Conservation (phyloP, 768 basidiomycete species). For the Amyloporia xantha region DNA sequence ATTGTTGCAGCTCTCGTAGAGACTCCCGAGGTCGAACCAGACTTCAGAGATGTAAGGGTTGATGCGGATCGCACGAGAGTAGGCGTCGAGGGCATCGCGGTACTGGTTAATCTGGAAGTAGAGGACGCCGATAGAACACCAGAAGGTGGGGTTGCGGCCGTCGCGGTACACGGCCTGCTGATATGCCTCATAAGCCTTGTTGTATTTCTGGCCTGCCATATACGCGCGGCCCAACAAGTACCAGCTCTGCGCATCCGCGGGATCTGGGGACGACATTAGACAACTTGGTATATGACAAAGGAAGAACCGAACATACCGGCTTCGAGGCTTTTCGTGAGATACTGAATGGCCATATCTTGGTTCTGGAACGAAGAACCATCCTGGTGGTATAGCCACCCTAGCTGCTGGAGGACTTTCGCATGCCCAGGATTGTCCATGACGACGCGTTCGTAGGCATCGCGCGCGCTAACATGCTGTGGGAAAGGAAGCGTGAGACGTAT, state of each 20-base stretch:
- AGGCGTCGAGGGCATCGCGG: slow-evolving; percentile 97
- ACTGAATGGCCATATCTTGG: slow-evolving; percentile 89
- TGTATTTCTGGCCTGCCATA: slow-evolving; percentile 98
- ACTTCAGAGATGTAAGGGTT: slow-evolving; percentile 95
- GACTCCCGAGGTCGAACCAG: slow-evolving; percentile 94
- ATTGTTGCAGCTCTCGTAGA: slow-evolving; percentile 98
- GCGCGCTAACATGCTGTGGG: slow-evolving; percentile 74
- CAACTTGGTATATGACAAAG: not conserved
- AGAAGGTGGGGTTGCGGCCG: slow-evolving; percentile 97
- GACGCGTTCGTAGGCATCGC: slow-evolving; percentile 95
- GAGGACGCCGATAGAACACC: slow-evolving; percentile 98
- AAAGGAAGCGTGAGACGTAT: not conserved
- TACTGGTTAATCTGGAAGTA: slow-evolving; percentile 99
- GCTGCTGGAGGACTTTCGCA: slow-evolving; percentile 95
- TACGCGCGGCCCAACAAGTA: slow-evolving; percentile 97
- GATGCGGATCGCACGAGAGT: slow-evolving; percentile 97
- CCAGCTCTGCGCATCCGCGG: slow-evolving; percentile 96
- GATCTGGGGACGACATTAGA: slow-evolving; percentile 44
- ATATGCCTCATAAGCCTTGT: slow-evolving; percentile 99
- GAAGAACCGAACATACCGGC: slow-evolving; percentile 53
- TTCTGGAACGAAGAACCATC: slow-evolving; percentile 93
- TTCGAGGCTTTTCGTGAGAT: slow-evolving; percentile 91
- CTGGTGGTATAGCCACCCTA: slow-evolving; percentile 97
- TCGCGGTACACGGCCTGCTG: slow-evolving; percentile 99
- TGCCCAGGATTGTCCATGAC: slow-evolving; percentile 89